Base-by-base conservation (phyloP, 768 basidiomycete genomes). In the Mycena latifolia region DNA sequence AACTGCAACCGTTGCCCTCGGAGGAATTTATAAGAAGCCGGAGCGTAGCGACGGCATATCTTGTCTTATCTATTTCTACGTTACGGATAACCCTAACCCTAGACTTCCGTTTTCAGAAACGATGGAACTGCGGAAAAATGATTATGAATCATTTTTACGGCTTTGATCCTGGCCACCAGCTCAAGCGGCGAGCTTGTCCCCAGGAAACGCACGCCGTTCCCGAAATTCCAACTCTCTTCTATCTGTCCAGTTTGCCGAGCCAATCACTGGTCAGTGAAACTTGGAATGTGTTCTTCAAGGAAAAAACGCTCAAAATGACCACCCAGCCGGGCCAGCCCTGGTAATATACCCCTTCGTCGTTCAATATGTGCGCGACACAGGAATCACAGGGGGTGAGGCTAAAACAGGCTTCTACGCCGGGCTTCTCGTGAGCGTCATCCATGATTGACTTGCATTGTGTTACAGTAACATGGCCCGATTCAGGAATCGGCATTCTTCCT, bases 401-500 rank as follows among this genome's bases (percentile, higher is more conserved):
- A 66, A 63, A 29, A 71, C 66, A 7, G 74, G 74, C 3, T 73
- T 73, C 47, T 75, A 70, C 33, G 72, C 73, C 22, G 74, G 74
- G 12, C 50, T 75, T 9, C 63, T 75, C 22, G 74, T 73, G 31
- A 20, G 65, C 24, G 14, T 46, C 39, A 20, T 9, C 18, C 25
- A 3, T 52, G 5, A 29, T n/a, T n/a, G n/a, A n/a, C n/a, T n/a
- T 31, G 2, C n/a, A 59, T 43, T 12, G 28, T n/a, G n/a, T n/a
- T n/a, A n/a, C n/a, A n/a, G n/a, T n/a, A n/a, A n/a, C n/a, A n/a
- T n/a, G 31, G 11, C 31, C 31, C 22, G 35, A 47, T 52, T 1
- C 61, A 77, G 74, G 72, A 75, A 59, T 74, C 73, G 14, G 31
- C 74, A 0, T 76, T 75, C 50, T 76, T 75, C 60, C 22, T 72